Base-by-base conservation (phyloP, 73 alveolate genomes). In the Paramecium primaurelia region DNA sequence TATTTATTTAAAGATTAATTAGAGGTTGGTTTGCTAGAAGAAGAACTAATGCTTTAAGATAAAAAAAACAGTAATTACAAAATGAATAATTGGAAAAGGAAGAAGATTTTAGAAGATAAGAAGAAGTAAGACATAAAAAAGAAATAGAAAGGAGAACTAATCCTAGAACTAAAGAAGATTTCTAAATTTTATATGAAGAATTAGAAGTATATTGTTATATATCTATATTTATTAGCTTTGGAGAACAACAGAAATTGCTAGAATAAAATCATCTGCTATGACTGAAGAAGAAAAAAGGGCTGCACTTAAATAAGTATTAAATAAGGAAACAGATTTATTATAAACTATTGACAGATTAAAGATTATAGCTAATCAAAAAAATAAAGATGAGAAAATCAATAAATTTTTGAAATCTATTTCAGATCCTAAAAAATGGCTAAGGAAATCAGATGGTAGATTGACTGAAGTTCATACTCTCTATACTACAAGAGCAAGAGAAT, bases 71-170 rank as follows among this genome's bases (percentile, higher is more conserved):
- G 77, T 99, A 96, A 93, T 96, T 95, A 80, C 97, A 96, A 85
- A 94, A 92, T 93, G 97, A 96, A 59, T 91, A 94, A 49, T 92
- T 97, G 44, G 95, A 95, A 59, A 95, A 94, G 71, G 97, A 98
- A 94, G 99, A 98, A 86, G 99, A 97, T 77, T 92, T 95, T 75
- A 96, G 99, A 84, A 94, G 95, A 84, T 92, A 99, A 95, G 99
- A 98, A 64, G 99, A 99, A 80, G 95, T 93, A 44, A 97, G 96
- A 83, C 99, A 98, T 96, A 98, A 98, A 86, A 96, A 96, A 77
- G 99, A 99, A 95, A 98, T 99, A 7, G 99, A 98, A 96, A 90
- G 99, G 47, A 93, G 99, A 80, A 97, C 98, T 97, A 99, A 99
- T 92, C 99, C 99, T 0, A 97, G 97, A 93, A 96, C 99, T 20